Evolutionary conservation across 169 alveolate species (phyloP).

Genomic region (Plasmodium ovale): DNA sequence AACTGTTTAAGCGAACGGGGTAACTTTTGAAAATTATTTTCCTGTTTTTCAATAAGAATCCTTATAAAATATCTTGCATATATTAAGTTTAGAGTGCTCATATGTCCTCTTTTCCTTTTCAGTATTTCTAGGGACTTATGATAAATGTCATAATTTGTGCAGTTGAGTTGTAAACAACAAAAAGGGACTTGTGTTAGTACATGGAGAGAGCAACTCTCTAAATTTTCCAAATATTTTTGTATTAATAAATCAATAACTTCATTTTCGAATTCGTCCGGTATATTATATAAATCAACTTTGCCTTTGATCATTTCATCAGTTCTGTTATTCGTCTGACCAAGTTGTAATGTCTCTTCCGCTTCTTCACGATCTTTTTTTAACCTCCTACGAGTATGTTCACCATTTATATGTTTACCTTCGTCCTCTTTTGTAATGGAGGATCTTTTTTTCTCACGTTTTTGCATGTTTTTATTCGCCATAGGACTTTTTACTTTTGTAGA

Average conservation of each 20-base stretch:
- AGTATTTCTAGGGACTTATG: slow-evolving; percentile 62
- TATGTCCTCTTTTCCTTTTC: slow-evolving; percentile 44
- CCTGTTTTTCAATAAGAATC: slow-evolving; percentile 74
- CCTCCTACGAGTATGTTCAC: not conserved
- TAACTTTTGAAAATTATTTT: slow-evolving; percentile 66
- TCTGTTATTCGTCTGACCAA: not conserved
- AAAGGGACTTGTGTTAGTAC: slow-evolving; percentile 77
- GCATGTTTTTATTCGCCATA: no score
- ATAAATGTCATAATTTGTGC: slow-evolving; percentile 52
- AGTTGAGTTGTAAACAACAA: slow-evolving; percentile 69
- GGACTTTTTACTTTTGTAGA: not conserved
- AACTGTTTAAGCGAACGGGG: slow-evolving; percentile 69
- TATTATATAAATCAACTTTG: not conserved
- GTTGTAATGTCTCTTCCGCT: not conserved
- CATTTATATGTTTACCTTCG: not conserved
- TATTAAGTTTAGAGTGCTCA: slow-evolving; percentile 72
- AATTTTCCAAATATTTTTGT: slow-evolving; percentile 46
- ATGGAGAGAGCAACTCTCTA: slow-evolving; percentile 65
- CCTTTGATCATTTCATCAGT: not conserved
- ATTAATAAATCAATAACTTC: slow-evolving; percentile 44
- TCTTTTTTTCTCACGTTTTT: not conserved
- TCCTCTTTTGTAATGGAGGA: not conserved
- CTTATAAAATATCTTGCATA: slow-evolving; percentile 76
- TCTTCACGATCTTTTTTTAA: no score
- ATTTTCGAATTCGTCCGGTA: slow-evolving; percentile 47